Evolutionary conservation across 1,284 basidiomycete species (phyloP), one percentile per base, ranked within the genome.

Genomic region (Apiotrichum veenhuisii): DNA sequence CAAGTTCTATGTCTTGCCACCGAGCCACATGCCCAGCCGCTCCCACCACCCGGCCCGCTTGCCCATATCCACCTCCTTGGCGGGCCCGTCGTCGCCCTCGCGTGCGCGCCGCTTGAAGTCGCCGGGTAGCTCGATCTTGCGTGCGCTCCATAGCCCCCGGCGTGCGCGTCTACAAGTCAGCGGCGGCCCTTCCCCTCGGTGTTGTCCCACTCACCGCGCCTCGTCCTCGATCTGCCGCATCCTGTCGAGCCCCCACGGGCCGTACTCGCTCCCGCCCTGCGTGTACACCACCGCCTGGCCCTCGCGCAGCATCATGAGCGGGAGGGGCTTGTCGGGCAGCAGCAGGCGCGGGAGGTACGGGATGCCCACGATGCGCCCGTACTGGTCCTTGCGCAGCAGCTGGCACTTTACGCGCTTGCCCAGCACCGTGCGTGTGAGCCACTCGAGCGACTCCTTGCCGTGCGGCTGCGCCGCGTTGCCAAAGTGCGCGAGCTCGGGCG

Each of bases 401-500:
- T 90, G 86, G 62, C 87, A 64, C 30, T 62, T 62, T 61, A 77
- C 68, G 25, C 57, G 62, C 51, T 63, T 67, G 81, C n/a, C 86
- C 82, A 23, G 80, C 72, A 57, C 87, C 72, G 37, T 78, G 73
- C n/a, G 74, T 61, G 60, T 84, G 7, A 94, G 79, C 87, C 88
- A 92, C 0, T 79, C 80, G 10, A 89, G 73, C 45, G 86, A 85
- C 68, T 93, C 90, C 34, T 78, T 74, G 0, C 85, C 78, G 60
- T 85, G 85, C 0, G 85, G 85, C 69, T 94, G 91, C 0, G 82
- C 82, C 2, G 84, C 82, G 51, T 85, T 83, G 22, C 91, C 91
- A 63, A 91, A 94, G 72, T 94, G 88, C 0, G 84, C 80, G 14
- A 79, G 82, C 80, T 95, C 92, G 0, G 92, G 92, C 1, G 92